Conservation (phyloP, 176 grass and related monocot genomes). For the Otatea glauca region DNA sequence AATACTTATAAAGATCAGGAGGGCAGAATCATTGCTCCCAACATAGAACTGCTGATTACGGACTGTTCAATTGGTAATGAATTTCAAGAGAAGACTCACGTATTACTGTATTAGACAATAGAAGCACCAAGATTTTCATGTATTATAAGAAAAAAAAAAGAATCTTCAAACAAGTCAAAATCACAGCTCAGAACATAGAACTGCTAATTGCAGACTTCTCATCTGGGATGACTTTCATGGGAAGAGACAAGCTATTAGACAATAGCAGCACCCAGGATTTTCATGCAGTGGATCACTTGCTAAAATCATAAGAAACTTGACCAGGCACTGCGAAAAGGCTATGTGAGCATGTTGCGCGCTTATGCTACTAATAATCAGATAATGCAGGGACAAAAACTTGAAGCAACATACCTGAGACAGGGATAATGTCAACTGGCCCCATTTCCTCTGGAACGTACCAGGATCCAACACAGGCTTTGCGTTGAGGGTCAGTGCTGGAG, state of each 20-base stretch:
- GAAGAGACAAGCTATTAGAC: conserved; percentile 26
- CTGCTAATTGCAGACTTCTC: neutral
- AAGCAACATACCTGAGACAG: conserved; percentile 74
- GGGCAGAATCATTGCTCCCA: neutral
- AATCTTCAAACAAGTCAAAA: conserved; percentile 15
- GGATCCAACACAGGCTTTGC: conserved; percentile 85
- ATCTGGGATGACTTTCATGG: conserved; percentile 7
- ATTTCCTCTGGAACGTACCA: conserved; percentile 94
- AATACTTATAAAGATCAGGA: neutral
- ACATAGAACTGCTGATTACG: neutral
- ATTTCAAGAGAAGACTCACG: neutral
- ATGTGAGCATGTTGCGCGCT: conserved; percentile 1
- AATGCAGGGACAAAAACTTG: conserved; percentile 24
- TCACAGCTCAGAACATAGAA: conserved; percentile 22
- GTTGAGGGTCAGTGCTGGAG: conserved; percentile 69
- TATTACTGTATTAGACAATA: neutral
- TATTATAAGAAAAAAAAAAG: neutral
- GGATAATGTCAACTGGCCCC: conserved; percentile 78
- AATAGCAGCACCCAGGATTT: neutral
- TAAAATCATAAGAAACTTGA: conserved; percentile 15
- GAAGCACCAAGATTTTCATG: neutral
- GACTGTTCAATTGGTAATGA: neutral
- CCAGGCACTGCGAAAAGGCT: conserved; percentile 8
- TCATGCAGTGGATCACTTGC: neutral
- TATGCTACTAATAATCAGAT: conserved; percentile 16